Evolutionary conservation across 2,329 filamentous ascomycete species (phyloP).

Genomic region (Alternaria triticimaculans): DNA sequence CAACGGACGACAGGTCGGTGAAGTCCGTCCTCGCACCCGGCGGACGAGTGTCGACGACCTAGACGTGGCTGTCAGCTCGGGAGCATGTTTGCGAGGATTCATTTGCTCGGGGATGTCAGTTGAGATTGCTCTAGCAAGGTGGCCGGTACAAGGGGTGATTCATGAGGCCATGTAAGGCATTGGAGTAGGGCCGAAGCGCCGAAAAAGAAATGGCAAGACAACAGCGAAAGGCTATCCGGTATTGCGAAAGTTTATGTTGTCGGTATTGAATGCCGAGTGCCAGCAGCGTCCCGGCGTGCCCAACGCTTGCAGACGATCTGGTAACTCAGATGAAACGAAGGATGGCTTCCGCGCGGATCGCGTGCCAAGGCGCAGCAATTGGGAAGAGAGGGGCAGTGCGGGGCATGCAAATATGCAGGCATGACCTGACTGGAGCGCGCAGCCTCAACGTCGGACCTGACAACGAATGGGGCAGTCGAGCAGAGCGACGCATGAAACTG

Average conservation of each 20-base stretch:
- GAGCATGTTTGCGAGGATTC: constrained; percentile 15
- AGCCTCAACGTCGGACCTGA: constrained; percentile 25
- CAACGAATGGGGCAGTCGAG: constrained; percentile 18
- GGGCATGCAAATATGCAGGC: constrained; percentile 29
- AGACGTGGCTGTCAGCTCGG: constrained; percentile 29
- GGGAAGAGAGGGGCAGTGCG: constrained; percentile 27
- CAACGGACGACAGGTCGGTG: constrained; percentile 78
- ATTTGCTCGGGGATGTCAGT: constrained; percentile 22
- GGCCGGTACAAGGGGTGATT: constrained; percentile 23
- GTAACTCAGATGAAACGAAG: constrained; percentile 12
- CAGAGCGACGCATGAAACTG: constrained; percentile 9
- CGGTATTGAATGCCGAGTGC: constrained; percentile 5
- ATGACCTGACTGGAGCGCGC: constrained; percentile 15
- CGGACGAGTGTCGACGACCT: constrained; percentile 84
- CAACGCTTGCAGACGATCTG: constrained; percentile 16
- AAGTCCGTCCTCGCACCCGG: constrained; percentile 77
- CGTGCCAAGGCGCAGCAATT: constrained; percentile 18
- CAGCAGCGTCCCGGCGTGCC: background rate
- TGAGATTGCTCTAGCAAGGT: constrained; percentile 12
- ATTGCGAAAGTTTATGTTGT: background rate
- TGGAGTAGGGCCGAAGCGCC: constrained; percentile 15
- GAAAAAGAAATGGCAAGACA: constrained; percentile 22
- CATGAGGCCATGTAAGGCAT: constrained; percentile 14
- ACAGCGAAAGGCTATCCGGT: constrained; percentile 1
- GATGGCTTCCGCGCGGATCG: constrained; percentile 11